phyloP scores from a whole-genome alignment of 2,329 filamentous ascomycete species.

The Sclerotinia minor region DNA sequence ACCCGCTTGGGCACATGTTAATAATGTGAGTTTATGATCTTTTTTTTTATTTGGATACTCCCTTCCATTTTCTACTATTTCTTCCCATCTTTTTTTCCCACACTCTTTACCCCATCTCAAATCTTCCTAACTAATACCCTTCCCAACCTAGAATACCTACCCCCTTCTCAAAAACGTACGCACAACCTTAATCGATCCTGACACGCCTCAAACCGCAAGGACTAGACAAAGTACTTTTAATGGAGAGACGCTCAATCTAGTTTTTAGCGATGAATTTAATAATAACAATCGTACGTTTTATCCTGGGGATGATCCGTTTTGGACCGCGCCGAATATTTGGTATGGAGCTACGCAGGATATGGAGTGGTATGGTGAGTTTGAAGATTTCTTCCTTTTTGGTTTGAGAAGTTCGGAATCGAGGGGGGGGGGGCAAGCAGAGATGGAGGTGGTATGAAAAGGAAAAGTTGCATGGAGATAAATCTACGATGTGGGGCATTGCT shows the following conservation, averaged over 20 bases:
- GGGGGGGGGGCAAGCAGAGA: neutral
- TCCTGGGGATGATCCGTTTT: conserved; percentile 57
- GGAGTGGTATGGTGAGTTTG: conserved; percentile 42
- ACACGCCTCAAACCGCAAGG: conserved; percentile 50
- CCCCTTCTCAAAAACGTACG: conserved; percentile 51
- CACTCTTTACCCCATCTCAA: neutral
- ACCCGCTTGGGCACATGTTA: conserved; percentile 49
- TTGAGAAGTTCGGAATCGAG: neutral
- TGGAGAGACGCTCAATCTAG: conserved; percentile 49
- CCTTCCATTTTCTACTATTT: neutral
- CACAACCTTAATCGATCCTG: conserved; percentile 51
- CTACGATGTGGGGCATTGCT: neutral
- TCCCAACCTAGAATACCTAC: conserved; percentile 41
- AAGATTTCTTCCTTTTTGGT: neutral
- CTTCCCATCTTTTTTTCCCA: too few species aligned
- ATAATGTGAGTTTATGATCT: conserved; percentile 39
- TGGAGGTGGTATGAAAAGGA: too few species aligned
- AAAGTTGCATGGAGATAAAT: neutral
- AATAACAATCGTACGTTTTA: conserved; percentile 54
- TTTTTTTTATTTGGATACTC: neutral
- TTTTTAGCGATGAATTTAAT: conserved; percentile 60
- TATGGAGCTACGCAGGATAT: conserved; percentile 53
- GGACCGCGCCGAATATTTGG: conserved; percentile 54
- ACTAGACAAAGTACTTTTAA: conserved; percentile 48
- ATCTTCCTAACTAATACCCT: neutral